Percentiles rank a stretch among this genome's conserved stretches.
phyloP scores from a whole-genome alignment of 2,329 filamentous ascomycete genomes.

The Colletotrichum sp. region DNA sequence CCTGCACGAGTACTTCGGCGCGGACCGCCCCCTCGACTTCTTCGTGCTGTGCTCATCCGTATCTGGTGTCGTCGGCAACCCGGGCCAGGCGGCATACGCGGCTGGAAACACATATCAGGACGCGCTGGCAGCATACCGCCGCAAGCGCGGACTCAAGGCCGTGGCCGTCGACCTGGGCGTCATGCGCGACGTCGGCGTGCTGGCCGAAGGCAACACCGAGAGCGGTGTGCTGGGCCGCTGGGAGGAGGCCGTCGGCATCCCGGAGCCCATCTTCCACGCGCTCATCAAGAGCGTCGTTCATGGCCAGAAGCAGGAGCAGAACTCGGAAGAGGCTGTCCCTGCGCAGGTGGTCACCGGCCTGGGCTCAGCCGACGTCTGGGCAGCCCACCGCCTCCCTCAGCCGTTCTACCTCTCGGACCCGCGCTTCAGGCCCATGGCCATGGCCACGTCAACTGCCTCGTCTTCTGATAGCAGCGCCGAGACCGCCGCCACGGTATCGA shows the following conservation, averaged over 20 bases:
- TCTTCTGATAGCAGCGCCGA: neutral
- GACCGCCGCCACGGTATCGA: neutral
- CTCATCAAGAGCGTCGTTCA: conserved; percentile 50
- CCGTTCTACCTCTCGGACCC: conserved; percentile 58
- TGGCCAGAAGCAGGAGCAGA: conserved; percentile 27
- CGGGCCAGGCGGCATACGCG: conserved; percentile 42
- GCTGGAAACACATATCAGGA: conserved; percentile 46
- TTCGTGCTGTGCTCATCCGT: conserved; percentile 34
- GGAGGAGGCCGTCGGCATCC: conserved; percentile 48
- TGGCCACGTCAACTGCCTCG: conserved; percentile 36
- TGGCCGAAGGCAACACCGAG: conserved; percentile 38
- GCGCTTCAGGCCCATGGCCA: conserved; percentile 57
- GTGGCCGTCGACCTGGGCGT: conserved; percentile 39
- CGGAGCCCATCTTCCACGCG: conserved; percentile 51
- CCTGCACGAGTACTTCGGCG: conserved; percentile 30
- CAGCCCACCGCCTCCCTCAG: conserved; percentile 39
- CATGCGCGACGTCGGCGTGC: conserved; percentile 40
- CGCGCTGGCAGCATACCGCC: conserved; percentile 40
- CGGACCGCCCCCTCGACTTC: conserved; percentile 28
- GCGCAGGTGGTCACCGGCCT: conserved; percentile 55
- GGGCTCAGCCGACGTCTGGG: conserved; percentile 48
- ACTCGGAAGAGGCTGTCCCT: conserved; percentile 37
- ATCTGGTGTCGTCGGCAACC: conserved; percentile 33
- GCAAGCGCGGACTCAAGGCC: conserved; percentile 37
- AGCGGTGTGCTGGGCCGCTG: neutral